These are phyloP conservation scores for Leersia perrieri DNA, from an alignment of 176 grass and related monocot species.

Conservation along the genomic window DNA sequence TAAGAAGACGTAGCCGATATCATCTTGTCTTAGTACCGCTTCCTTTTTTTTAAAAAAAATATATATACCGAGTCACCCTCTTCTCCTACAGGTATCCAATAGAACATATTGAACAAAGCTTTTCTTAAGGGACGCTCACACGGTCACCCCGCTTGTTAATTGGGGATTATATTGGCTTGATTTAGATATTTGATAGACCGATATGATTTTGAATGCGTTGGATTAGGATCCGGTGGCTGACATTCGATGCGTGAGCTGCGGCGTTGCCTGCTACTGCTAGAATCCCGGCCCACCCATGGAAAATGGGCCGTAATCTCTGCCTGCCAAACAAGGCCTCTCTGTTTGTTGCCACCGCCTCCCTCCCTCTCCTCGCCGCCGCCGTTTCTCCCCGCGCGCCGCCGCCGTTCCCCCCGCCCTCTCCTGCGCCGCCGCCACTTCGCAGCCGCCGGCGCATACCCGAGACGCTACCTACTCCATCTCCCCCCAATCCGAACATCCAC, in stretches of 20 bases:
- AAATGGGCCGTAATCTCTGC: background rate
- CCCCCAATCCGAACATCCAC: background rate
- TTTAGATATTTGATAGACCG: background rate
- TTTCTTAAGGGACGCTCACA: too few relatives aligned
- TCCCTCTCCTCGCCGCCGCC: background rate
- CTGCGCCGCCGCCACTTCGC: background rate
- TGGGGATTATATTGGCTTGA: background rate
- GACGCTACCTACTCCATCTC: background rate
- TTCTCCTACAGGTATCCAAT: too few relatives aligned
- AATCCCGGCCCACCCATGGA: background rate
- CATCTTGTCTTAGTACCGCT: too few relatives aligned
- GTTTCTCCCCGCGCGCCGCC: background rate
- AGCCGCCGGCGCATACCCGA: background rate
- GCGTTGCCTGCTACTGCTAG: too few relatives aligned
- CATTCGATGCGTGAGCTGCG: background rate
- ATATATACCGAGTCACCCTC: too few relatives aligned
- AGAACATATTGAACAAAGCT: too few relatives aligned
- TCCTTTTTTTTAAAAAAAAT: too few relatives aligned
- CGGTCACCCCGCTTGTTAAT: too few relatives aligned
- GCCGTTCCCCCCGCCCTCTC: background rate
- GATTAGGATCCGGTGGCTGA: background rate
- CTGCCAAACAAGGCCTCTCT: background rate
- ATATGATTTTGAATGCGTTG: background rate
- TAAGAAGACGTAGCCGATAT: too few relatives aligned
- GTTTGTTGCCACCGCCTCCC: background rate